A percentile compares a stretch with the other conserved stretches of the same genome.
phyloP scores from a whole-genome alignment of 2,329 filamentous ascomycete species.

The Epichloe amarillans region DNA sequence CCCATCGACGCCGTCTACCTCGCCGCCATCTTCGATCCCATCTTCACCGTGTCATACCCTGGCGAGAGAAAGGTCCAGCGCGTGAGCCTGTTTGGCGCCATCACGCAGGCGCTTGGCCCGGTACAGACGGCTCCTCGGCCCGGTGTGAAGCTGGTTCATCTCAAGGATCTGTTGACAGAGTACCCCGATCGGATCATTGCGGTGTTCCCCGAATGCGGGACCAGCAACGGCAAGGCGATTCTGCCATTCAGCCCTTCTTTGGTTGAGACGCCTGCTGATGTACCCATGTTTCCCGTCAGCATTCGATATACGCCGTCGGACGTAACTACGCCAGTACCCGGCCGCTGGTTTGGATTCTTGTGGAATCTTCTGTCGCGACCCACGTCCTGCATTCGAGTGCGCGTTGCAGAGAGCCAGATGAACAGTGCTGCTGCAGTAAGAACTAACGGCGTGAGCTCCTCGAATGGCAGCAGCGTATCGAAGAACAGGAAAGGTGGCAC shows the following conservation, averaged over 20 bases:
- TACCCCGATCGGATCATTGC: conserved; percentile 67
- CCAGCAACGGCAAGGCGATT: conserved; percentile 85
- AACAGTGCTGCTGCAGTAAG: conserved; percentile 31
- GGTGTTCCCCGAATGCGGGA: conserved; percentile 87
- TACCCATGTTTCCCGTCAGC: conserved; percentile 80
- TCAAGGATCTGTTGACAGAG: conserved; percentile 48
- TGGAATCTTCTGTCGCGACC: conserved; percentile 78
- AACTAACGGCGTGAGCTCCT: conserved; percentile 20
- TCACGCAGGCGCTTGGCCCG: conserved; percentile 56
- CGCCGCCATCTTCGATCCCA: conserved; percentile 87
- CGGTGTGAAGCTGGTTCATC: conserved; percentile 40
- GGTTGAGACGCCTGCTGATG: conserved; percentile 49
- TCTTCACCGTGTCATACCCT: conserved; percentile 82
- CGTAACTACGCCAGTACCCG: conserved; percentile 79
- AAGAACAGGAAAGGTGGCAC: conserved; percentile 13
- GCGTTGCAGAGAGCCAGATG: conserved; percentile 65
- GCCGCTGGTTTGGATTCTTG: conserved; percentile 57
- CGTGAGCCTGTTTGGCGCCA: conserved; percentile 63
- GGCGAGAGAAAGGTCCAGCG: conserved; percentile 57
- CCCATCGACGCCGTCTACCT: conserved; percentile 90
- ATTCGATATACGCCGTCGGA: conserved; percentile 80
- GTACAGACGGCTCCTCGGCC: conserved; percentile 35
- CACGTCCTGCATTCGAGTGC: conserved; percentile 79
- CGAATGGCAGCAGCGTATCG: conserved; percentile 15
- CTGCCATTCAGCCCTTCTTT: conserved; percentile 71